These are phyloP conservation scores for Leccinum rimulosum DNA, from an alignment of 768 basidiomycete species.

Conservation along the genomic window DNA sequence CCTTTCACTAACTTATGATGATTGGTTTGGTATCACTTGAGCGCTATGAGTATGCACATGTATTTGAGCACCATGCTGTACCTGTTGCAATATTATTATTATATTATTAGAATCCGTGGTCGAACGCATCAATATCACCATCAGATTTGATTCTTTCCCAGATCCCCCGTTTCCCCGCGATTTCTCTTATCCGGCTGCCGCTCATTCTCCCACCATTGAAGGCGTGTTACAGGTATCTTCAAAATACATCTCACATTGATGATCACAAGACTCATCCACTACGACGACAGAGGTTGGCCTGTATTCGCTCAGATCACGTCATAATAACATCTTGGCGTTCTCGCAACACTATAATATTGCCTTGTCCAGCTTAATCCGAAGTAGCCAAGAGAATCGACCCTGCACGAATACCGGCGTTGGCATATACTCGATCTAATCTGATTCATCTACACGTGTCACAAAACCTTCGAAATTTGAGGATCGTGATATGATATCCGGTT, in stretches of 20 bases:
- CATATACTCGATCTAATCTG: background rate
- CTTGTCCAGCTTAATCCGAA: background rate
- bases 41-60: slow-evolving; percentile 10
- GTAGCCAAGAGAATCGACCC: background rate
- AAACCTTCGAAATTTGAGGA: background rate
- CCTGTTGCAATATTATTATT: background rate
- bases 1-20: slow-evolving; percentile 20
- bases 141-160: background rate
- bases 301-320: background rate
- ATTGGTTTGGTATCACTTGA: background rate
- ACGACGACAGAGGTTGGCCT: no score
- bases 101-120: background rate
- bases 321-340: background rate
- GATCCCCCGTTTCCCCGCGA: background rate
- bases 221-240: background rate
- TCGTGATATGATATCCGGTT: no score
- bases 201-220: background rate
- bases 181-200: background rate
- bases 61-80: background rate
- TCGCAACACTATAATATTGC: background rate
- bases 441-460: background rate
- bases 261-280: background rate
- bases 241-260: background rate
- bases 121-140: background rate
- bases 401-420: background rate